Conservation (phyloP, 129 eudicot species). For the Rutidosis leptorrhynchoides region DNA sequence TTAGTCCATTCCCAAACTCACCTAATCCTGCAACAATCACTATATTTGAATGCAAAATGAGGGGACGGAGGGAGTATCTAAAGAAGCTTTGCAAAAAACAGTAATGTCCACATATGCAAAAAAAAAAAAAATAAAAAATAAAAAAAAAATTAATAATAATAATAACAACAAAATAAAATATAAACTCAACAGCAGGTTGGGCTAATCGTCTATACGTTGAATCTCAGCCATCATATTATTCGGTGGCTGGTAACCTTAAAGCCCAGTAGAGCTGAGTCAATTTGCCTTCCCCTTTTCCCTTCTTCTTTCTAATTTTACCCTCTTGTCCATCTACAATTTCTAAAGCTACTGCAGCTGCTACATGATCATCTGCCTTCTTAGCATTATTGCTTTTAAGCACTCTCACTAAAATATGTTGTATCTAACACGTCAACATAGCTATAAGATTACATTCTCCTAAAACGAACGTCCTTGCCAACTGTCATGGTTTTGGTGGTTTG, state of each 20-base stretch:
- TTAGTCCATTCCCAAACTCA: too few species aligned
- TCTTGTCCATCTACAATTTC: conserved; percentile 46
- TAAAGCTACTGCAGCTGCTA: conserved; percentile 28
- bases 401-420: conserved; percentile 79
- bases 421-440: conserved; percentile 65
- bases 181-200: too few species aligned
- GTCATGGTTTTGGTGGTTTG: too few species aligned
- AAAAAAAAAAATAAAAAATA: too few species aligned
- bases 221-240: conserved; percentile 87
- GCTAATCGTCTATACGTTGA: conserved; percentile 63
- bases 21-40: too few species aligned
- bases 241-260: conserved; percentile 79
- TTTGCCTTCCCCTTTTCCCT: conserved; percentile 82
- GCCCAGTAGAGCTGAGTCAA: conserved; percentile 72
- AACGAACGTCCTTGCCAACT: conserved; percentile 47
- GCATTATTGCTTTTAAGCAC: conserved; percentile 79
- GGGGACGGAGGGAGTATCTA: not conserved
- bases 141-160: too few species aligned
- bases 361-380: conserved; percentile 37
- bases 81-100: conserved; percentile 29
- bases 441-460: conserved; percentile 55
- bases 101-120: conserved; percentile 16
- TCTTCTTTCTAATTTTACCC: conserved; percentile 60
- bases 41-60: too few species aligned
- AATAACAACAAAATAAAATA: too few species aligned